Evolutionary conservation across 345 rosid species (phyloP).

Genomic region (Odontarrhena argentea): DNA sequence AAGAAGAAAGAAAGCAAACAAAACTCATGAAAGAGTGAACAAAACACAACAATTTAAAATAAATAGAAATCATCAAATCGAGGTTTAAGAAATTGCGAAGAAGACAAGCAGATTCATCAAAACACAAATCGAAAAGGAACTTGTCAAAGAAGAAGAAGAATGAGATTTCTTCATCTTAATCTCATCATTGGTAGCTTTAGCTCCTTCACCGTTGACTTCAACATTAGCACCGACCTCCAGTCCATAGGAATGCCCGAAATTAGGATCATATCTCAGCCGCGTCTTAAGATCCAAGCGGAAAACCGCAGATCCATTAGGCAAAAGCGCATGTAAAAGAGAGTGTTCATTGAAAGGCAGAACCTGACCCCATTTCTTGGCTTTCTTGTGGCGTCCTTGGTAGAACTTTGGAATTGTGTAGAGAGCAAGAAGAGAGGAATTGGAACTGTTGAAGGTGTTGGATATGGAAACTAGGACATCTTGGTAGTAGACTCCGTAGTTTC

Average conservation of each 20-base stretch:
- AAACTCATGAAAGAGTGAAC: constrained; percentile 7
- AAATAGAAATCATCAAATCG: background rate
- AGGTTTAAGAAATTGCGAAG: constrained; percentile 2
- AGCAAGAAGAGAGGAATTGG: constrained; percentile 26
- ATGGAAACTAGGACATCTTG: constrained; percentile 54
- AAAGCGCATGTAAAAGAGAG: constrained; percentile 43
- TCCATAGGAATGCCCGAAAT: constrained; percentile 37
- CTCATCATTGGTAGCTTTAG: constrained; percentile 29
- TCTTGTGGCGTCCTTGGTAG: constrained; percentile 70
- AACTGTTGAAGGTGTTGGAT: constrained; percentile 27
- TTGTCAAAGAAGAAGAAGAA: constrained; percentile 27
- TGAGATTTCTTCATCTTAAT: constrained; percentile 48
- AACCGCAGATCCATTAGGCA: constrained; percentile 40
- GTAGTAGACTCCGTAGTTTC: constrained; percentile 67
- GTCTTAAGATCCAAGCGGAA: constrained; percentile 71
- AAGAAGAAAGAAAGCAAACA: background rate
- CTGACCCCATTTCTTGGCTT: constrained; percentile 45
- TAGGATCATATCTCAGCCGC: constrained; percentile 62
- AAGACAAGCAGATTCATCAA: constrained; percentile 33
- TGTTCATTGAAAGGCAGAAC: constrained; percentile 32
- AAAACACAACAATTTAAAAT: background rate
- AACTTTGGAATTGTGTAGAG: constrained; percentile 44
- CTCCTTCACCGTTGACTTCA: constrained; percentile 26
- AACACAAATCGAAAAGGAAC: constrained; percentile 7
- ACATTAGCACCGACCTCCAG: constrained; percentile 20